These are phyloP conservation scores for Penicillium paradoxum DNA, from an alignment of 495 filamentous ascomycete genomes.

Conservation along the genomic window DNA sequence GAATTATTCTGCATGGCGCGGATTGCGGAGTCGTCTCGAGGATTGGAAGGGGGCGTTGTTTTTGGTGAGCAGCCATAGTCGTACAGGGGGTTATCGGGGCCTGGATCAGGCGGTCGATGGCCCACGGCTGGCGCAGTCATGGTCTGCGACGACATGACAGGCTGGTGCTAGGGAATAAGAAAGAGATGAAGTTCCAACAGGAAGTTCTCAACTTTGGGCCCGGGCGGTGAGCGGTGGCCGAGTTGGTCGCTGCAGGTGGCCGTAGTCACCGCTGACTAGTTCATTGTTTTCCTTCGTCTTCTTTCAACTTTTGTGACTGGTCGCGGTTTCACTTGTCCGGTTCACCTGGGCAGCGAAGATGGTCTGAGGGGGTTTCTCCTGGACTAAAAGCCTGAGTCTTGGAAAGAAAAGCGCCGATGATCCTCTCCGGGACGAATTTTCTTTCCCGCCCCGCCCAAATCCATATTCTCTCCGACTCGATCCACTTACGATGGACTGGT, in stretches of 20 bases:
- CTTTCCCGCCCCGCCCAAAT: slow-evolving; percentile 27
- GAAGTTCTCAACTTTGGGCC: slow-evolving; percentile 28
- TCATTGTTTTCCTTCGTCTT: slow-evolving; percentile 14
- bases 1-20: slow-evolving; percentile 44
- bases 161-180: slow-evolving; percentile 24
- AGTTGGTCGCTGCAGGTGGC: slow-evolving; percentile 23
- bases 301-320: neutral
- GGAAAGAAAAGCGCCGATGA: slow-evolving; percentile 9
- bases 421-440: slow-evolving; percentile 28
- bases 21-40: slow-evolving; percentile 45
- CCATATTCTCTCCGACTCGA: slow-evolving; percentile 16
- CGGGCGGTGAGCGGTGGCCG: slow-evolving; percentile 32
- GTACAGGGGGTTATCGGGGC: slow-evolving; percentile 37
- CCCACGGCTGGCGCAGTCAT: slow-evolving; percentile 52
- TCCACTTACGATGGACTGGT: slow-evolving; percentile 21
- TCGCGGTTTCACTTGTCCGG: no score
- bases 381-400: neutral
- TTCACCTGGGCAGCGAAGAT: no score
- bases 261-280: slow-evolving; percentile 13
- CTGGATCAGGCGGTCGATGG: slow-evolving; percentile 48
- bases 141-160: slow-evolving; percentile 54
- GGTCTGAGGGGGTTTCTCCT: neutral
- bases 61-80: slow-evolving; percentile 37
- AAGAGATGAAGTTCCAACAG: slow-evolving; percentile 24
- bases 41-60: slow-evolving; percentile 28